Evolutionary conservation across 345 rosid species (phyloP), one percentile per base, ranked within the genome.

Genomic region (Populus ilicifolia): DNA sequence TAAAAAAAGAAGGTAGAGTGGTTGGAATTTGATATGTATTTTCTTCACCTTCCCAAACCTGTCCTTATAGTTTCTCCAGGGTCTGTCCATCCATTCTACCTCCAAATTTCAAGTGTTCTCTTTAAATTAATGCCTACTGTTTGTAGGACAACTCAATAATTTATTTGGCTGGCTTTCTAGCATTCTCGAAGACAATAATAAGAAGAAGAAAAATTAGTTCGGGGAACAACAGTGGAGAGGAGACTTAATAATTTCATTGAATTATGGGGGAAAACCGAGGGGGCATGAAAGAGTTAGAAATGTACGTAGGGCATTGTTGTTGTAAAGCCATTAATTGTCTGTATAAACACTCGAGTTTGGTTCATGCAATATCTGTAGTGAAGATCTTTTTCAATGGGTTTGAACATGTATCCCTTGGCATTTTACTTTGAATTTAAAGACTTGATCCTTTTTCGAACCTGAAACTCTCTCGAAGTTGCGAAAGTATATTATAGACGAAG

Each of bases 21-120:
- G 81, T 68, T 79, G 77, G 78, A 67, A 72, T 71, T 30, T 38
- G 23, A 59, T 39, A 9, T 23, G 44, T 67, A 35, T 67, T 20
- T 67, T 33, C n/a, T 8, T 17, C 21, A 5, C 43, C 38, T 66
- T 20, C 30, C 69, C 69, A 66, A 5, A 66, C 20, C 27, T 33
- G 23, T 17, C 36, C 23, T 33, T 14, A 0, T 54, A 7, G 61
- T 66, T 66, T 29, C 21, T 70, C 38, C 48, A 17, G 20, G 61
- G 61, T 7, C 25, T 54, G 25, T 8, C 62, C 62, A 54, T 54
- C 23, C n/a, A 21, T 2, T 7, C 10, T 7, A 21, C 62, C 12
- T n/a, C n/a, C 8, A 52, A 8, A 16, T 21, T 21, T n/a, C 8
- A 54, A 54, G 4, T 6, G 2, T 7, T 23, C 61, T 54, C 10